Evolutionary conservation across 306 rosid species (phyloP), one percentile per base, ranked within the genome.

Genomic region (Acmispon strigosus): DNA sequence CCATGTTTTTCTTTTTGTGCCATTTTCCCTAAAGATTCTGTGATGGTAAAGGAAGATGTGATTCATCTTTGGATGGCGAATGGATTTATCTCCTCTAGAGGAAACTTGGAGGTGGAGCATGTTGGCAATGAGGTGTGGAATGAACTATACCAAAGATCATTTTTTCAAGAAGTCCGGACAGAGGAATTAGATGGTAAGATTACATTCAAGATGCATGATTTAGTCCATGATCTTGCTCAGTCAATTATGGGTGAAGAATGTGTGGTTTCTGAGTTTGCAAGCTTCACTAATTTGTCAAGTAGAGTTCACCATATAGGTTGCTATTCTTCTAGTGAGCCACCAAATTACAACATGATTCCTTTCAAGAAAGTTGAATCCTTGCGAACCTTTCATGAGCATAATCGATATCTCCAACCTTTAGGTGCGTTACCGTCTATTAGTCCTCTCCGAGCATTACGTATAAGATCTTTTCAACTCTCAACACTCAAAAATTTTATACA

Each of bases 1-100:
- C 62, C 18, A 5, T 78, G 83, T 10, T 70, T 82, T 18, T 69
- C 69, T 8, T 82, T 39, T n/a, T 82, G 78, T 61, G 74, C 81
- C 36, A 41, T 74, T 29, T 82, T 64, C 10, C 83, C 72, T 4
- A 60, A 70, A 24, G 55, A 60, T 52, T 1, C 9, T 3, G 5
- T 0, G 5, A 62, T 78, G 14, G 0, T 1, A 3, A 72, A 17
- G 13, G 19, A 37, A 18, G 3, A 16, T 0, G n/a, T 80, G 3
- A 64, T 80, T 64, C 51, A 7, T 22, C 63, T 73, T 6, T 80
- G 80, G 87, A 32, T 32, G 37, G 37, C 37, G 5, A 32, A 32
- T 32, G 37, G 37, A 32, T 32, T 32, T 32, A 32, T 32, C 37
- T 7, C 51, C 41, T 10, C 42, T 0, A 37, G 9, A 15, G 50